Evolutionary conservation across 768 basidiomycete genomes (phyloP).

Genomic region (Boletus rubroflammeus): DNA sequence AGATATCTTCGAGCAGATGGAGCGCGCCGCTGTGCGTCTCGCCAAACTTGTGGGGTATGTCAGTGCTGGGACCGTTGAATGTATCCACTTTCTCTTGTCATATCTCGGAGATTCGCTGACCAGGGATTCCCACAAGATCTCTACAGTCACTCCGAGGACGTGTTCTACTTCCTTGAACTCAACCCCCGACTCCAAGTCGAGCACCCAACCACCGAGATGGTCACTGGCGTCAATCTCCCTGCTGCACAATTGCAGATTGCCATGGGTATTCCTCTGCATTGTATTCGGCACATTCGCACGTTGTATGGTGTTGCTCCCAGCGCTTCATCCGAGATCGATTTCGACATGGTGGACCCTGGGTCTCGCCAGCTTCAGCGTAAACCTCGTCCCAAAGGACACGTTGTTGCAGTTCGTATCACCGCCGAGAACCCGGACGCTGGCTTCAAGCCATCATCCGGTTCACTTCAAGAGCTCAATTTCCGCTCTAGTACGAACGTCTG

Average conservation of each 20-base stretch:
- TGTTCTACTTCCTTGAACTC: conserved; percentile 96
- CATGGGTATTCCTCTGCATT: conserved; percentile 96
- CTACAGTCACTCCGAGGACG: conserved; percentile 89
- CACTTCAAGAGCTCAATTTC: conserved; percentile 98
- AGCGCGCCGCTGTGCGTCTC: conserved; percentile 97
- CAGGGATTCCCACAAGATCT: conserved; percentile 55
- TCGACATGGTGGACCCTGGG: conserved; percentile 90
- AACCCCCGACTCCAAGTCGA: conserved; percentile 99
- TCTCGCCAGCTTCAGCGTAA: conserved; percentile 87
- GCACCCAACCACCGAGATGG: conserved; percentile 99
- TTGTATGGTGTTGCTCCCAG: conserved; percentile 93
- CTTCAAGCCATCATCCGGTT: conserved; percentile 98
- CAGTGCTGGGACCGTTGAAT: conserved; percentile 97
- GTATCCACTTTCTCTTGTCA: conserved; percentile 37
- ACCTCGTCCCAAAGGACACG: conserved; percentile 95
- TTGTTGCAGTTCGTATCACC: conserved; percentile 98
- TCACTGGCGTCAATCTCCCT: conserved; percentile 96
- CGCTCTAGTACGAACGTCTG: conserved; percentile 98
- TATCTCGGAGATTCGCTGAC: background rate
- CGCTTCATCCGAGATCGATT: conserved; percentile 90
- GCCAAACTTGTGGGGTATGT: conserved; percentile 99
- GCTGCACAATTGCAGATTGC: conserved; percentile 96
- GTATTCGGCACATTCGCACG: conserved; percentile 92
- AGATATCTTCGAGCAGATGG: conserved; percentile 95
- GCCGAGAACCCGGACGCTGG: conserved; percentile 99